Evolutionary conservation across 108 stramenopile species (phyloP).

Genomic region (Skeletonema costatum): DNA sequence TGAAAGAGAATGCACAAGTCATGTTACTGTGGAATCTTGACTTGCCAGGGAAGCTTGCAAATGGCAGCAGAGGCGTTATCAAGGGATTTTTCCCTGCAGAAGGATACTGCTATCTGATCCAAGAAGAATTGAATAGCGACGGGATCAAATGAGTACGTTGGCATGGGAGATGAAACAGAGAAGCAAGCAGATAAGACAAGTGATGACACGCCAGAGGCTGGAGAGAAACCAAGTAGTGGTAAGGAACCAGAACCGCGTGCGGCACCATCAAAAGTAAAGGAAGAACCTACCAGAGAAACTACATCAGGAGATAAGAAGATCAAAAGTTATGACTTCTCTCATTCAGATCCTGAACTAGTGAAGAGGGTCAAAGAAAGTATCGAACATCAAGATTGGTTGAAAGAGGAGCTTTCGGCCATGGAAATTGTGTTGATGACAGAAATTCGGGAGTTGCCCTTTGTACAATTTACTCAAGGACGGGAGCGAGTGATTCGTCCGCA

Average conservation of each 20-base stretch:
- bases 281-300: not conserved
- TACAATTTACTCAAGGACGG: slow-evolving; percentile 26
- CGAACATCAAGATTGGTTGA: slow-evolving; percentile 4
- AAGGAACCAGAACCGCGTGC: not conserved
- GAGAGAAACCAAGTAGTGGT: not conserved
- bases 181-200: not conserved
- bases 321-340: slow-evolving; percentile 9
- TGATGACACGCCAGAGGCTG: not conserved
- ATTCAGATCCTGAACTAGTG: slow-evolving; percentile 6
- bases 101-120: slow-evolving; percentile 18
- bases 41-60: slow-evolving; percentile 46
- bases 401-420: slow-evolving; percentile 12
- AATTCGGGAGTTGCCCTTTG: slow-evolving; percentile 22
- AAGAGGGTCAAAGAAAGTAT: not conserved
- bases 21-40: slow-evolving; percentile 70
- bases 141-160: too few species aligned
- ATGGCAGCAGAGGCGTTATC: slow-evolving; percentile 74
- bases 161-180: not conserved
- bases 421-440: slow-evolving; percentile 1
- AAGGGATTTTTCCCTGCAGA: slow-evolving; percentile 30
- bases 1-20: slow-evolving; percentile 53
- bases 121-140: slow-evolving; percentile 17
- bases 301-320: not conserved
- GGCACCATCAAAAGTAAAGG: not conserved
- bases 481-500: slow-evolving; percentile 29